Percentiles rank a stretch among this genome's conserved stretches.
phyloP scores from a whole-genome alignment of 2,329 filamentous ascomycete genomes.

The Epichloe glyceriae region DNA sequence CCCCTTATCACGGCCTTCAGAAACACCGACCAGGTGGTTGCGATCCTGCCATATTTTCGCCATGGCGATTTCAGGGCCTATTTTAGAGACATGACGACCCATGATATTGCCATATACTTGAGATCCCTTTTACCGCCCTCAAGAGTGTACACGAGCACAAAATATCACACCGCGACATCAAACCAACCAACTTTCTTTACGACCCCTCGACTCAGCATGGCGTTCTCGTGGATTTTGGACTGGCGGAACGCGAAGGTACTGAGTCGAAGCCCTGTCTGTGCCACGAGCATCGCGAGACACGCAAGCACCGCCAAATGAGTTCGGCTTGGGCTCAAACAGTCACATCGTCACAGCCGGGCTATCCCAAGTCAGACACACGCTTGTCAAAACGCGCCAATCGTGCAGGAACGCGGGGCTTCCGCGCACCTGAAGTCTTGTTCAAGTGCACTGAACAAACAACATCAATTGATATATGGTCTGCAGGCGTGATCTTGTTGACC shows the following conservation, averaged over 20 bases:
- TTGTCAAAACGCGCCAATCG: conserved; percentile 85
- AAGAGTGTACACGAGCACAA: conserved; percentile 67
- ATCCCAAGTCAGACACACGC: conserved; percentile 80
- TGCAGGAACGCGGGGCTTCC: conserved; percentile 88
- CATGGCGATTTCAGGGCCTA: conserved; percentile 92
- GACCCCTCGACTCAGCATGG: conserved; percentile 68
- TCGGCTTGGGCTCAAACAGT: conserved; percentile 43
- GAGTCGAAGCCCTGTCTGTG: conserved; percentile 77
- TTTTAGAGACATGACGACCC: conserved; percentile 77
- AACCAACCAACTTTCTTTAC: conserved; percentile 95
- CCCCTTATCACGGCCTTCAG: conserved; percentile 96
- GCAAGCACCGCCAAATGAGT: conserved; percentile 45
- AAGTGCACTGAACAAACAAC: conserved; percentile 94
- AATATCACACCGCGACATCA: conserved; percentile 92
- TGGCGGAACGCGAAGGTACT: conserved; percentile 72
- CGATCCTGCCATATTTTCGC: conserved; percentile 87
- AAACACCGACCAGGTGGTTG: conserved; percentile 85
- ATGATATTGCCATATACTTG: conserved; percentile 83
- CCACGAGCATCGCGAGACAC: conserved; percentile 48
- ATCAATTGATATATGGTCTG: conserved; percentile 94
- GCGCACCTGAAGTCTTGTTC: conserved; percentile 89
- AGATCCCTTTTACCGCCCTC: conserved; percentile 78
- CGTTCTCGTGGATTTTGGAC: conserved; percentile 96
- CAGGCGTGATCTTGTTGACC: conserved; percentile 92
- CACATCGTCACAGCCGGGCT: conserved; percentile 46